Evolutionary conservation across 148 eudicot species (phyloP).

Genomic region (Hydrangea macrophylla): DNA sequence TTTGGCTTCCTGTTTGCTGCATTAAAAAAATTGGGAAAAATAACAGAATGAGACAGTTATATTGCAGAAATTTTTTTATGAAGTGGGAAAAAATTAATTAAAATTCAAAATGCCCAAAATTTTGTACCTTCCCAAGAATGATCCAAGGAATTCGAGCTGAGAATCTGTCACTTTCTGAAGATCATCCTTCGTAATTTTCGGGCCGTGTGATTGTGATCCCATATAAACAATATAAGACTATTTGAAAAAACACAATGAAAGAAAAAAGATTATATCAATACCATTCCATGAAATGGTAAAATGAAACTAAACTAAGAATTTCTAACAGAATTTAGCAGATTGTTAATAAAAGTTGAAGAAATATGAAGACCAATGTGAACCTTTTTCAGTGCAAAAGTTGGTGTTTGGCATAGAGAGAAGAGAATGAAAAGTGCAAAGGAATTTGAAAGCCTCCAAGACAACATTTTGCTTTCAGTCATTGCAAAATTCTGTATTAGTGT

Average conservation of each 20-base stretch:
- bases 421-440: neutral
- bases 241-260: neutral
- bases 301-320: no score
- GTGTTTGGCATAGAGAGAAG: neutral
- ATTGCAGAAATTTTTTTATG: neutral
- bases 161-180: neutral
- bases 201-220: conserved; percentile 15
- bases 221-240: conserved; percentile 11
- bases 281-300: neutral
- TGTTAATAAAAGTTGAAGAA: neutral
- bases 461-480: neutral
- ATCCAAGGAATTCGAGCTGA: conserved; percentile 10
- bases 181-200: neutral
- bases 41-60: neutral
- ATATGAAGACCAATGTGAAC: neutral
- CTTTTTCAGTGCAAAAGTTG: conserved; percentile 4
- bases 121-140: conserved; percentile 6
- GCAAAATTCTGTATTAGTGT: no score
- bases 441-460: neutral
- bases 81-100: neutral
- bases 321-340: neutral
- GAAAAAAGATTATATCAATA: neutral
- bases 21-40: no score
- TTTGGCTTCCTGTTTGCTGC: conserved; percentile 12
- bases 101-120: neutral